These are phyloP conservation scores for Hortaea sp. DNA, from an alignment of 2,329 filamentous ascomycete genomes.

Conservation along the genomic window DNA sequence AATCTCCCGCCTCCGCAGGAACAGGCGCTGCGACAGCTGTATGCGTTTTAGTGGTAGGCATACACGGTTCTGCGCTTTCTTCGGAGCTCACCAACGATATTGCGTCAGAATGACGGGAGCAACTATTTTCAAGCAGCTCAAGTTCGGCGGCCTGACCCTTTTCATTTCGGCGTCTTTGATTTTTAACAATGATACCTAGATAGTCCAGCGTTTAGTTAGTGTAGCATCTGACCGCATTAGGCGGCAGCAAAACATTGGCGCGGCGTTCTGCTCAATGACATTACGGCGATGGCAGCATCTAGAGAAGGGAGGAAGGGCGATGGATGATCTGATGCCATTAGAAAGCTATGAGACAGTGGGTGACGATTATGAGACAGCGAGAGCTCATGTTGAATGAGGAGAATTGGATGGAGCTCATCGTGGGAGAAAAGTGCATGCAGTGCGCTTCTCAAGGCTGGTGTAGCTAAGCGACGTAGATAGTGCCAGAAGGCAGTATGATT, in stretches of 20 bases:
- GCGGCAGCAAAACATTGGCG: slow-evolving; percentile 18
- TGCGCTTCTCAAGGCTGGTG: neutral
- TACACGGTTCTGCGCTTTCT: neutral
- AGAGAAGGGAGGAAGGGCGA: neutral
- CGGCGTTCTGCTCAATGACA: neutral
- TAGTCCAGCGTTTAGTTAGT: slow-evolving; percentile 23
- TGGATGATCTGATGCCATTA: neutral
- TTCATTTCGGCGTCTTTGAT: slow-evolving; percentile 2
- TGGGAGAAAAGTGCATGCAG: neutral
- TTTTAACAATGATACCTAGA: slow-evolving; percentile 11
- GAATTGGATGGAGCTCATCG: neutral
- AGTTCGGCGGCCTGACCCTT: too few species aligned
- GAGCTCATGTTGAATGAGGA: neutral
- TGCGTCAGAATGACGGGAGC: too few species aligned
- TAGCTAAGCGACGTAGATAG: neutral
- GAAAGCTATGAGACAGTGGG: neutral
- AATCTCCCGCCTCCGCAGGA: slow-evolving; percentile 36
- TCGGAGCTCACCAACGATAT: too few species aligned
- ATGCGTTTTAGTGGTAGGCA: slow-evolving; percentile 25
- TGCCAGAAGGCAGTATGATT: neutral
- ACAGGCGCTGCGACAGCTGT: slow-evolving; percentile 33
- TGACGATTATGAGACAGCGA: neutral
- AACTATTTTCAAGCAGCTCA: too few species aligned
- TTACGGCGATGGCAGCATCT: neutral
- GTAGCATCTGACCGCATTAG: slow-evolving; percentile 28